Conservation (phyloP, 1,139 yeast genomes). For the Yamadazyma friedrichii region DNA sequence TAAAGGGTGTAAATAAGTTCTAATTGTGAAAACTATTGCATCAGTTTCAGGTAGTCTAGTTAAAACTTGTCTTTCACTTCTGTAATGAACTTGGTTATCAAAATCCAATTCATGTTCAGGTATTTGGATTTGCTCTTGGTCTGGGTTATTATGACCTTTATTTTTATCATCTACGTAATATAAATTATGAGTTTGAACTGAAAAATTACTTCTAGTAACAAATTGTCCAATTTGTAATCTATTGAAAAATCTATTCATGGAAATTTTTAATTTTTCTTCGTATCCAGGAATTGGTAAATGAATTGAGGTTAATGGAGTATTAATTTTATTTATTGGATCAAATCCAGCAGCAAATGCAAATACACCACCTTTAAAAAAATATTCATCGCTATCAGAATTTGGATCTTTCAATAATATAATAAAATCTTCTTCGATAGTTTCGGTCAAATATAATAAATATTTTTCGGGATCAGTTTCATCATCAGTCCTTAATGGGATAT, state of each 20-base stretch:
- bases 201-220: conserved; percentile 61
- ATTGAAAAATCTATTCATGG: conserved; percentile 63
- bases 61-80: conserved; percentile 63
- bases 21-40: conserved; percentile 56
- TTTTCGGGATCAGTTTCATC: conserved; percentile 23
- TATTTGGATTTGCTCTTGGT: conserved; percentile 23
- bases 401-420: conserved; percentile 56
- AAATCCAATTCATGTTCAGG: conserved; percentile 52
- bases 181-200: conserved; percentile 55
- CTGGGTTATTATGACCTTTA: conserved; percentile 40
- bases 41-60: conserved; percentile 56
- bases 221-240: conserved; percentile 50
- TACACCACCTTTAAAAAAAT: conserved; percentile 60
- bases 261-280: conserved; percentile 47
- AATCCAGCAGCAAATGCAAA: conserved; percentile 78
- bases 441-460: conserved; percentile 42
- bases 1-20: conserved; percentile 69
- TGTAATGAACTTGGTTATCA: conserved; percentile 49
- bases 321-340: conserved; percentile 56
- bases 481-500: conserved; percentile 30
- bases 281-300: conserved; percentile 69
- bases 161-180: conserved; percentile 52
- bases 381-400: conserved; percentile 48
- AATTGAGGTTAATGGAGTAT: conserved; percentile 51
- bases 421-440: conserved; percentile 67